A percentile compares a stretch with the other conserved stretches of the same genome.
Evolutionary conservation across 371 early-diverging fungal species (phyloP).

Genomic region (Rhizomucor pusillus): DNA sequence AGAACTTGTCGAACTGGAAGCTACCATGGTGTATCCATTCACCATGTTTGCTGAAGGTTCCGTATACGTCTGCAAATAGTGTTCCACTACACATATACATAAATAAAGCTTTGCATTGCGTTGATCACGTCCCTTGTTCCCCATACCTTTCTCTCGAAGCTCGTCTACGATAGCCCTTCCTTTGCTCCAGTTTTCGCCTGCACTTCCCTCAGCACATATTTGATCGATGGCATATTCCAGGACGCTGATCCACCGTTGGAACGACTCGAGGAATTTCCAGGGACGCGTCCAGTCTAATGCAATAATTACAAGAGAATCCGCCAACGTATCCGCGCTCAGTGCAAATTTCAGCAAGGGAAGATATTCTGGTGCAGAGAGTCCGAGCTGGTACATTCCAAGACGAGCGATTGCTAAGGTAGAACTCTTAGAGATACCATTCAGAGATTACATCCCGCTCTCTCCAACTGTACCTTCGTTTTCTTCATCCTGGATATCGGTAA

Average conservation of each 20-base stretch:
- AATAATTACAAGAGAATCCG: slow-evolving; percentile 70
- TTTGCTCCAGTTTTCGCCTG: slow-evolving; percentile 55
- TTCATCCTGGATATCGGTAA: slow-evolving; percentile 82
- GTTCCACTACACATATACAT: too few relatives aligned
- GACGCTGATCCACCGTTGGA: slow-evolving; percentile 80
- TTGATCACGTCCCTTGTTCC: slow-evolving; percentile 6
- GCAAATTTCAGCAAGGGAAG: slow-evolving; percentile 75
- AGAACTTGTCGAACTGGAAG: slow-evolving; percentile 40
- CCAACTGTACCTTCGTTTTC: slow-evolving; percentile 67
- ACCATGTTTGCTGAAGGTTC: slow-evolving; percentile 38
- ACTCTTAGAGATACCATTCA: not conserved
- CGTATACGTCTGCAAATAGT: slow-evolving; percentile 59
- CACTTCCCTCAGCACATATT: slow-evolving; percentile 59
- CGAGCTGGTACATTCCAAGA: slow-evolving; percentile 82
- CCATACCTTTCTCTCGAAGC: slow-evolving; percentile 66
- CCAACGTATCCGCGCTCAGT: slow-evolving; percentile 64
- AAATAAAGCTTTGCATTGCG: too few relatives aligned
- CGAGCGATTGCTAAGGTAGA: slow-evolving; percentile 65
- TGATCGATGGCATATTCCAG: slow-evolving; percentile 63
- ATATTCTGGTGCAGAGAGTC: slow-evolving; percentile 72
- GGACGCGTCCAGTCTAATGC: slow-evolving; percentile 92
- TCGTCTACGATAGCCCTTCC: slow-evolving; percentile 74
- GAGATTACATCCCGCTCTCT: not conserved
- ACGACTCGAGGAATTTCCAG: slow-evolving; percentile 81
- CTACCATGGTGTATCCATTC: slow-evolving; percentile 27